Conservation (phyloP, 2,329 filamentous ascomycete genomes). For the Pseudogymnoascus sp. region DNA sequence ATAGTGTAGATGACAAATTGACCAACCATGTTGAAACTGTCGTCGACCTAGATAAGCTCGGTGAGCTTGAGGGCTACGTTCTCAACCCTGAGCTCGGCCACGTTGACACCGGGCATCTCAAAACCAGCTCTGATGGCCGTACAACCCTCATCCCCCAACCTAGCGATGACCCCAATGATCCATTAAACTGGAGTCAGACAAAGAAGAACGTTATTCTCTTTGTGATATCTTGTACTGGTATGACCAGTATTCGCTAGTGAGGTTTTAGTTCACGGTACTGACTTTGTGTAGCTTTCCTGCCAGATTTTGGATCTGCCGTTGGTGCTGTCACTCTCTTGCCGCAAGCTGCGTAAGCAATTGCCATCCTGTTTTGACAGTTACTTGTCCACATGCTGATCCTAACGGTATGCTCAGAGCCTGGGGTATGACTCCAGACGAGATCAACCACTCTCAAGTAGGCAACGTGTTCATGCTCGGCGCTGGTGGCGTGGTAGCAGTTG, state of each 20-base stretch:
- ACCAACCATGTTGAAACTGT: neutral
- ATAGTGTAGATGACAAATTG: neutral
- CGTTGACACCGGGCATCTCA: conserved; percentile 35
- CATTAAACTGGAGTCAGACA: conserved; percentile 35
- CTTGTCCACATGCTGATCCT: neutral
- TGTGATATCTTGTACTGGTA: conserved; percentile 34
- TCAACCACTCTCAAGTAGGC: conserved; percentile 45
- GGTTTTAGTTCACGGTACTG: neutral
- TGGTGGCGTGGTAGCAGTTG: conserved; percentile 19
- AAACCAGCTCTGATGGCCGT: conserved; percentile 45
- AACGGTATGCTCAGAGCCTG: neutral
- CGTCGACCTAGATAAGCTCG: conserved; percentile 12
- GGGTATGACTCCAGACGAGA: conserved; percentile 31
- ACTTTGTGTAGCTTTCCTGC: conserved; percentile 9
- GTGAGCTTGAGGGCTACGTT: conserved; percentile 12
- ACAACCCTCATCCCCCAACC: conserved; percentile 33
- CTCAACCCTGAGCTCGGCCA: conserved; percentile 6
- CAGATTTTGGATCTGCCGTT: conserved; percentile 11
- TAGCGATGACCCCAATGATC: conserved; percentile 40
- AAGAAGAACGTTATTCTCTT: conserved; percentile 44
- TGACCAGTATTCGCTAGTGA: neutral
- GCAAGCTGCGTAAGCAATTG: conserved; percentile 19
- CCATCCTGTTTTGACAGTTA: conserved; percentile 15
- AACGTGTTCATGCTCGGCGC: conserved; percentile 43
- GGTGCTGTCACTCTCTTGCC: conserved; percentile 7